A percentile compares a stretch with the other conserved stretches of the same genome.
These are phyloP conservation scores for Lactarius sanguifluus DNA, from an alignment of 768 basidiomycete species.

Conservation along the genomic window DNA sequence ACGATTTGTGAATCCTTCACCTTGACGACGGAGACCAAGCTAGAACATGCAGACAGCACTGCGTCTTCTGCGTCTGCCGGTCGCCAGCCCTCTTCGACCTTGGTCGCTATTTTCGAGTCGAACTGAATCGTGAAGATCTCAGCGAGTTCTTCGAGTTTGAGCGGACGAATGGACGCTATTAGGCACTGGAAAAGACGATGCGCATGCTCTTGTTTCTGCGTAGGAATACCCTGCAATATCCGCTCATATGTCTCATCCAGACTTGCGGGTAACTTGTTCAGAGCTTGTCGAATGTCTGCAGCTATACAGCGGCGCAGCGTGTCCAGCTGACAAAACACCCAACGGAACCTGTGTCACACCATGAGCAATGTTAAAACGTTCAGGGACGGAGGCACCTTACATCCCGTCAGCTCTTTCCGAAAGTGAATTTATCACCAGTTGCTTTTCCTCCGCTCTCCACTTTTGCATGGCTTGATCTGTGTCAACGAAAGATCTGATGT, in stretches of 20 bases:
- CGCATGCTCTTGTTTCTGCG: not conserved
- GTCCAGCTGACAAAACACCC: conserved; percentile 7
- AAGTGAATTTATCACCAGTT: not conserved
- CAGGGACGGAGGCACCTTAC: not conserved
- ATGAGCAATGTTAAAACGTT: not conserved
- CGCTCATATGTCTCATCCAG: conserved; percentile 7
- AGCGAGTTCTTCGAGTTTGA: conserved; percentile 10
- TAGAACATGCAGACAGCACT: not conserved
- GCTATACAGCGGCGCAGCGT: not conserved
- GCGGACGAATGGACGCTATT: not conserved
- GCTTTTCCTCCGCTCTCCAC: conserved; percentile 8
- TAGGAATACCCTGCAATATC: conserved; percentile 2
- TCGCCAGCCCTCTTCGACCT: not conserved
- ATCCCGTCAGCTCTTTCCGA: conserved; percentile 5
- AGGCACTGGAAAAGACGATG: conserved; percentile 4
- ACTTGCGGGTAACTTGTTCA: not conserved
- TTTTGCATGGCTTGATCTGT: not conserved
- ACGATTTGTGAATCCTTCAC: not conserved
- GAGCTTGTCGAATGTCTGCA: not conserved
- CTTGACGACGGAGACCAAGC: not conserved
- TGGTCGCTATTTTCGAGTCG: not conserved
- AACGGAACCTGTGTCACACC: conserved; percentile 7
- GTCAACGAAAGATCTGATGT: not conserved
- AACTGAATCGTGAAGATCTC: conserved; percentile 12
- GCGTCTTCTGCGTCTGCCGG: not conserved